These are phyloP conservation scores for Discostella stelligera DNA, from an alignment of 352 stramenopile species.

Conservation along the genomic window DNA sequence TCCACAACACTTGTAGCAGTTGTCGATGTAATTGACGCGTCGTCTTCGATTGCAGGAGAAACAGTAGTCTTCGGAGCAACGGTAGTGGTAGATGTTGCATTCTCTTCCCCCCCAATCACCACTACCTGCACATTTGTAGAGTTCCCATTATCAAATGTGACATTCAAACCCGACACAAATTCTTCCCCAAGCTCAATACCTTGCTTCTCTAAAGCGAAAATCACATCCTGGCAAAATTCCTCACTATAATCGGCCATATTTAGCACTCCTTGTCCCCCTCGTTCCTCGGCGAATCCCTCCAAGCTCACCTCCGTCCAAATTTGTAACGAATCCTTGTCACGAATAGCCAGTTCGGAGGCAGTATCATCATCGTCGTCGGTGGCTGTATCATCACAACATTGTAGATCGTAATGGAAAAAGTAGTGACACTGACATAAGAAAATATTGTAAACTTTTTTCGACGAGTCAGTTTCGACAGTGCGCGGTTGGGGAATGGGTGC, in stretches of 20 bases:
- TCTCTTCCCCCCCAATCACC: not conserved
- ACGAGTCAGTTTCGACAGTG: not conserved
- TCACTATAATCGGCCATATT: not conserved
- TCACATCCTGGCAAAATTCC: not conserved
- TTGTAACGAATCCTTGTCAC: not conserved
- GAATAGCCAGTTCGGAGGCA: not conserved
- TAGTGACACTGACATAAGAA: constrained; percentile 8
- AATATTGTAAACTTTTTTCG: not conserved
- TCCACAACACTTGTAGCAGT: not conserved
- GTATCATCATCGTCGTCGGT: not conserved
- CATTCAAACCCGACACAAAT: no score
- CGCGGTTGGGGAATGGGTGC: no score
- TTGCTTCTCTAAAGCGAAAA: not conserved
- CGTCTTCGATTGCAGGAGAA: not conserved
- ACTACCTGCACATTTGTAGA: not conserved
- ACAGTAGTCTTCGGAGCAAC: no score
- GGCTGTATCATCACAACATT: constrained; percentile 13
- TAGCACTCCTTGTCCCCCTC: not conserved
- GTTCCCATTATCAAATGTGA: not conserved
- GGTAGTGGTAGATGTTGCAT: not conserved
- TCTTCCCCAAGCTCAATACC: not conserved
- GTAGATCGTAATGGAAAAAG: not conserved
- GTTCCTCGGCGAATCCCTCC: not conserved
- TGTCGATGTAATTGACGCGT: not conserved
- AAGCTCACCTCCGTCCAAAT: constrained; percentile 13